A percentile compares a stretch with the other conserved stretches of the same genome.
These are phyloP conservation scores for Penicillium nucicola DNA, from an alignment of 495 filamentous ascomycete species.

Conservation along the genomic window DNA sequence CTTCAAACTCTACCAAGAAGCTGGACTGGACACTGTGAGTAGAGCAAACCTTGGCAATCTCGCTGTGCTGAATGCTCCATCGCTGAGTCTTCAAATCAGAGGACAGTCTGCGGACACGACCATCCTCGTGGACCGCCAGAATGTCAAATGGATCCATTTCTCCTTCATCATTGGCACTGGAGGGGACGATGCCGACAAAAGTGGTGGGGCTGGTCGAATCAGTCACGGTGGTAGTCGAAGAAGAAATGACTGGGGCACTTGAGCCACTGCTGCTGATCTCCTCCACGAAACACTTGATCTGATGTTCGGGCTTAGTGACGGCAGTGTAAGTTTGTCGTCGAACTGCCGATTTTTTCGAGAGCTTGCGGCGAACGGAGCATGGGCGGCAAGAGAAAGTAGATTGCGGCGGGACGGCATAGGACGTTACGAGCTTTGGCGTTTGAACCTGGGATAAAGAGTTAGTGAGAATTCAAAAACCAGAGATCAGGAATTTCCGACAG, in stretches of 20 bases:
- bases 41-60: constrained; percentile 30
- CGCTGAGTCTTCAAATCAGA: constrained; percentile 38
- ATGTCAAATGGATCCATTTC: constrained; percentile 37
- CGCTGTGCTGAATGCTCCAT: constrained; percentile 42
- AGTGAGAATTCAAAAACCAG: background rate
- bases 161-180: constrained; percentile 15
- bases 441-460: constrained; percentile 55
- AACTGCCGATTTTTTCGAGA: constrained; percentile 46
- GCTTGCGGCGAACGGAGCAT: constrained; percentile 66
- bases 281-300: constrained; percentile 53
- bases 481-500: background rate
- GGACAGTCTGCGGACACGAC: constrained; percentile 39
- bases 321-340: constrained; percentile 70
- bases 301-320: constrained; percentile 37
- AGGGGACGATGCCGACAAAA: constrained; percentile 40
- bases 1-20: constrained; percentile 46
- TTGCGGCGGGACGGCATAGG: constrained; percentile 81
- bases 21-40: constrained; percentile 33
- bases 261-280: constrained; percentile 38
- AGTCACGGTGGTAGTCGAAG: constrained; percentile 36
- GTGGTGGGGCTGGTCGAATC: constrained; percentile 41
- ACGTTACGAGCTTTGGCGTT: constrained; percentile 74
- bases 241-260: constrained; percentile 37
- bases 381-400: constrained; percentile 74
- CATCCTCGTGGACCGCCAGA: constrained; percentile 46